Evolutionary conservation across 2,329 filamentous ascomycete genomes (phyloP).

Genomic region (Amesomyces nigricolor): DNA sequence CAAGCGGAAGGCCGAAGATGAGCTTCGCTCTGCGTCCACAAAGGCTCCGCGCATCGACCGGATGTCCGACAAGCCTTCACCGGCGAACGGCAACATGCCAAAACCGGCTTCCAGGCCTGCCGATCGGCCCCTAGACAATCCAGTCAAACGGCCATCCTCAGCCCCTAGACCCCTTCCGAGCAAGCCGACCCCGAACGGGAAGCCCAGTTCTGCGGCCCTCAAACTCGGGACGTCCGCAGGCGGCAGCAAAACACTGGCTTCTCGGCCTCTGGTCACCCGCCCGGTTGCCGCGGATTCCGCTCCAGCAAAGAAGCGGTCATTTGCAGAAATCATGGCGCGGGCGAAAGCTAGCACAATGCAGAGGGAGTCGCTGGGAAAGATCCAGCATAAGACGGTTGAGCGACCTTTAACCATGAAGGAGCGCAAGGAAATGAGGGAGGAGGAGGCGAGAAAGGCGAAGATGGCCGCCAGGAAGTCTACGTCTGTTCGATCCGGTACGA

Average conservation of each 20-base stretch:
- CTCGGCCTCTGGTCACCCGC: constrained; percentile 13
- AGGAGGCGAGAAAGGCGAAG: constrained; percentile 32
- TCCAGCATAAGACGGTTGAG: constrained; percentile 69
- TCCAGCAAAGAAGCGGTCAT: constrained; percentile 65
- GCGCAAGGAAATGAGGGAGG: constrained; percentile 42
- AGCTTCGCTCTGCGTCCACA: constrained; percentile 36
- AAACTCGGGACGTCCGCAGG: constrained; percentile 3
- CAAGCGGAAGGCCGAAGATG: constrained; percentile 56
- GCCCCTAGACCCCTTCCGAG: constrained; percentile 12
- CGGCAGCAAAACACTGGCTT: constrained; percentile 14
- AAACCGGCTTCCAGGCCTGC: constrained; percentile 28
- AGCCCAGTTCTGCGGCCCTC: background rate
- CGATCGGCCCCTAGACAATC: constrained; percentile 15
- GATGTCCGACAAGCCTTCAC: constrained; percentile 23
- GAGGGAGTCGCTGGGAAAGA: constrained; percentile 60
- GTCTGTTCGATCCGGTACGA: background rate
- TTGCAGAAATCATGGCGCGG: constrained; percentile 66
- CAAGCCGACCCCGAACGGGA: constrained; percentile 2
- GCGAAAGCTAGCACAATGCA: constrained; percentile 60
- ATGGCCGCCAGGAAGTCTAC: constrained; percentile 17
- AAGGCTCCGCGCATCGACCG: constrained; percentile 39
- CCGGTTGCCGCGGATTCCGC: constrained; percentile 33
- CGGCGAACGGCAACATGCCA: constrained; percentile 21
- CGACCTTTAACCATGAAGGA: constrained; percentile 54
- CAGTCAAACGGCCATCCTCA: constrained; percentile 19